phyloP scores from a whole-genome alignment of 208 protist genomes.

The Porcisia hertigi region DNA sequence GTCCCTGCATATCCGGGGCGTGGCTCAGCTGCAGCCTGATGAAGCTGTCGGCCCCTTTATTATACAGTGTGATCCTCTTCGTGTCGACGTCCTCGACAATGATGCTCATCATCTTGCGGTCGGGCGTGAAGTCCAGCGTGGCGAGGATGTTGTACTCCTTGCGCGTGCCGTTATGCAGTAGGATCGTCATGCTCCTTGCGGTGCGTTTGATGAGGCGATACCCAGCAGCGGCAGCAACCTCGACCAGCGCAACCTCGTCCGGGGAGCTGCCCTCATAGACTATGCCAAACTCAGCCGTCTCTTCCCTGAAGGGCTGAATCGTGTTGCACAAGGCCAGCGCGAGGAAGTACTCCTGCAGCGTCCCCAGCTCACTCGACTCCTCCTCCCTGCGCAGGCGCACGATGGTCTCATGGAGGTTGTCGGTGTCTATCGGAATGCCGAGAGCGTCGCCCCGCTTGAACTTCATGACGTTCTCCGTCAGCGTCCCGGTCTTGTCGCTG shows the following conservation, averaged over 20 bases:
- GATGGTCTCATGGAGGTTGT: constrained; percentile 36
- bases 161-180: constrained; percentile 12
- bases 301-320: constrained; percentile 79
- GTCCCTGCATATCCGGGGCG: constrained; percentile 43
- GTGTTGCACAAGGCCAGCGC: constrained; percentile 86
- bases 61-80: constrained; percentile 81
- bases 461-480: constrained; percentile 93
- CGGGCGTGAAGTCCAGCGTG: constrained; percentile 87
- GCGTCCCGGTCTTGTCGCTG: constrained; percentile 92
- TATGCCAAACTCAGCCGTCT: constrained; percentile 25
- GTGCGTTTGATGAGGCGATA: constrained; percentile 73
- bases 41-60: constrained; percentile 91
- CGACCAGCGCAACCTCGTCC: constrained; percentile 93
- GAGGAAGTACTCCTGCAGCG: constrained; percentile 74
- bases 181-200: constrained; percentile 48
- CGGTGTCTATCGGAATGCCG: constrained; percentile 53
- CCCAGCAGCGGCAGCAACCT: constrained; percentile 69
- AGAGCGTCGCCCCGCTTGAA: constrained; percentile 78
- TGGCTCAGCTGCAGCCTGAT: constrained; percentile 53
- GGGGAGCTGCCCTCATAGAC: constrained; percentile 93
- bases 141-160: constrained; percentile 81
- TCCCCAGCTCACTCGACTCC: constrained; percentile 18
- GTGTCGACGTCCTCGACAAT: constrained; percentile 69
- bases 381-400: constrained; percentile 32
- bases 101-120: constrained; percentile 94